phyloP scores from a whole-genome alignment of 1,284 basidiomycete genomes.

The Paramarasmius palmivorus region DNA sequence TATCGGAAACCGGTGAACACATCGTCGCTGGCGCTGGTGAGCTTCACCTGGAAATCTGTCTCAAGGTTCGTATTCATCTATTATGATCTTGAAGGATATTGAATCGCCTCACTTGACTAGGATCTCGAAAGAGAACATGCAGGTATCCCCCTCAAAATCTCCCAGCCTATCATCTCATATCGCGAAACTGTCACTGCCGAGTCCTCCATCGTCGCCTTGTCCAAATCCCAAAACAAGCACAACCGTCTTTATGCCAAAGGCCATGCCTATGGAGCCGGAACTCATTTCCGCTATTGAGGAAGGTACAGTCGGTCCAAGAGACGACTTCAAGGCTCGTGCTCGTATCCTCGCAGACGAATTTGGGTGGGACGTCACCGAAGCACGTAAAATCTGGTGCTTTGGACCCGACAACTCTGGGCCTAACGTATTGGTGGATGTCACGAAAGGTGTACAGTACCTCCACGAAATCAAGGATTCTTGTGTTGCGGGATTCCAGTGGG shows the following conservation, averaged over 20 bases:
- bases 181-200: conserved; percentile 97
- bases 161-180: conserved; percentile 98
- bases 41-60: conserved; percentile 98
- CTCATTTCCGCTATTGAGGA: conserved; percentile 91
- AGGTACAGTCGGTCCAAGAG: conserved; percentile 87
- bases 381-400: conserved; percentile 99
- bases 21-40: conserved; percentile 99
- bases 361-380: conserved; percentile 99
- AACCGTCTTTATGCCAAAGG: conserved; percentile 97
- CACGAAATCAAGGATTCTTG: conserved; percentile 99
- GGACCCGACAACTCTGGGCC: conserved; percentile 98
- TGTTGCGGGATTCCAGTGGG: conserved; percentile 99
- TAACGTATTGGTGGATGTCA: conserved; percentile 96
- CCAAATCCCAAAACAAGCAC: conserved; percentile 99
- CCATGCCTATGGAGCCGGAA: conserved; percentile 92
- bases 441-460: conserved; percentile 98
- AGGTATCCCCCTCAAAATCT: conserved; percentile 98
- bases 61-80: conserved; percentile 68
- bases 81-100: not conserved
- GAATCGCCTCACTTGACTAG: conserved; percentile 43
- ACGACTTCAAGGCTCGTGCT: conserved; percentile 97
- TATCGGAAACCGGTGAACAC: conserved; percentile 93
- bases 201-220: conserved; percentile 94
- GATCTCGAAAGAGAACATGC: conserved; percentile 99
- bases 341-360: conserved; percentile 95